phyloP scores from a whole-genome alignment of 2,329 filamentous ascomycete genomes.

The Didymella keratinophila region DNA sequence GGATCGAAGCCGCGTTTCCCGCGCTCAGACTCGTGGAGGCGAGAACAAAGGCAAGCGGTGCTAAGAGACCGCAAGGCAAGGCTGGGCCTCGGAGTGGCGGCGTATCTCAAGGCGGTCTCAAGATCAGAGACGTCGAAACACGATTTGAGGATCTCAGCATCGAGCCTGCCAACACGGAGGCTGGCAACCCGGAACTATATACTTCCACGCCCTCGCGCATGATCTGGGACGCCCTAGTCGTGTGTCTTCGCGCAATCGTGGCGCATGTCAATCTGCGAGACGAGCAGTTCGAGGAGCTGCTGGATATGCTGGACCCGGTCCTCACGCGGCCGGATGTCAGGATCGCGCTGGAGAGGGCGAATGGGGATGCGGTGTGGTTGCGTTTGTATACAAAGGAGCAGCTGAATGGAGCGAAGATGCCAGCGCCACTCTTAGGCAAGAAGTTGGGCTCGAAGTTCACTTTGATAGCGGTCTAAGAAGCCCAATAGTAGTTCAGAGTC shows the following conservation, averaged over 20 bases:
- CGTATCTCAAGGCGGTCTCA: neutral
- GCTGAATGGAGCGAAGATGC: neutral
- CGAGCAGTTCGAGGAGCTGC: constrained; percentile 73
- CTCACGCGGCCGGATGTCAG: constrained; percentile 58
- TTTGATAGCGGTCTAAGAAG: too few species aligned
- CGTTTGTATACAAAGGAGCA: constrained; percentile 32
- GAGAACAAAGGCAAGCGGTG: constrained; percentile 23
- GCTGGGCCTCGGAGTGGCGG: too few species aligned
- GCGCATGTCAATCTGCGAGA: constrained; percentile 71
- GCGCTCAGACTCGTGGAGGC: constrained; percentile 53
- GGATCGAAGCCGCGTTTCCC: constrained; percentile 78
- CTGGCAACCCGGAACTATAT: constrained; percentile 50
- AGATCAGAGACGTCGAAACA: neutral
- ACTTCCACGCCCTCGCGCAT: constrained; percentile 64
- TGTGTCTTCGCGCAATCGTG: constrained; percentile 68
- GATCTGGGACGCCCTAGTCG: constrained; percentile 69
- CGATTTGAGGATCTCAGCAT: neutral
- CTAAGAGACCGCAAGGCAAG: neutral
- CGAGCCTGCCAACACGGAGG: neutral
- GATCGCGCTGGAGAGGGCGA: constrained; percentile 67
- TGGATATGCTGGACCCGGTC: constrained; percentile 64
- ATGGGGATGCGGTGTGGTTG: constrained; percentile 81
- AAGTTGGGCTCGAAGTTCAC: too few species aligned
- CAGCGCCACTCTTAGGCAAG: too few species aligned
- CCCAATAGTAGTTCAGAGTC: too few species aligned